Percentiles rank a stretch among this genome's conserved stretches.
Evolutionary conservation across 495 filamentous ascomycete species (phyloP).

Genomic region (Xylaria longipes): DNA sequence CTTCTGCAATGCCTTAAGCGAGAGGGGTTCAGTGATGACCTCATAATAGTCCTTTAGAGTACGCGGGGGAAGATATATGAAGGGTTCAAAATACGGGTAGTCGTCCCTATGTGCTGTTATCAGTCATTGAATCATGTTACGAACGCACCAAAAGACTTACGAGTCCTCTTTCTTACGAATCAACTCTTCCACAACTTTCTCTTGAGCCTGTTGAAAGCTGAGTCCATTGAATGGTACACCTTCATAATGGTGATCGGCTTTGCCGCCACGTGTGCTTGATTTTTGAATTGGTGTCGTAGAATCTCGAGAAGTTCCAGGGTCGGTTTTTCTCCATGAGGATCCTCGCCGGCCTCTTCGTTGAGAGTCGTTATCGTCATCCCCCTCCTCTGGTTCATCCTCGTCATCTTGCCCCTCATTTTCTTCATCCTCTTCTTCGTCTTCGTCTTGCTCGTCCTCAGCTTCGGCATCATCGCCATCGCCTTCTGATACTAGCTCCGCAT

Average conservation of each 20-base stretch:
- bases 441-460: constrained; percentile 30
- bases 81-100: constrained; percentile 64
- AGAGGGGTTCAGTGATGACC: constrained; percentile 75
- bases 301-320: constrained; percentile 39
- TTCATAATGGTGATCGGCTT: constrained; percentile 59
- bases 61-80: constrained; percentile 69
- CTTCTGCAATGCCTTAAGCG: constrained; percentile 73
- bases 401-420: constrained; percentile 40
- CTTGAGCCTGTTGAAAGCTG: constrained; percentile 79
- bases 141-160: constrained; percentile 47
- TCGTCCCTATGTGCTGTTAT: constrained; percentile 48
- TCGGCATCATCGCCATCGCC: constrained; percentile 40
- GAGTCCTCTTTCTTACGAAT: constrained; percentile 66
- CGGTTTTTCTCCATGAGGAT: constrained; percentile 17
- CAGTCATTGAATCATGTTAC: constrained; percentile 7
- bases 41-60: constrained; percentile 76
- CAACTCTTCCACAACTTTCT: constrained; percentile 75
- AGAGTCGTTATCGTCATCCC: constrained; percentile 28
- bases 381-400: constrained; percentile 44
- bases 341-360: constrained; percentile 12
- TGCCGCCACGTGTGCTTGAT: constrained; percentile 33
- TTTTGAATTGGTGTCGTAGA: constrained; percentile 36
- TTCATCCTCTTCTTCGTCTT: constrained; percentile 33
- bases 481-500: constrained; percentile 42
- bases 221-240: constrained; percentile 65